A percentile compares a stretch with the other conserved stretches of the same genome.
phyloP scores from a whole-genome alignment of 441 rosid species.

The Kokia cookei region DNA sequence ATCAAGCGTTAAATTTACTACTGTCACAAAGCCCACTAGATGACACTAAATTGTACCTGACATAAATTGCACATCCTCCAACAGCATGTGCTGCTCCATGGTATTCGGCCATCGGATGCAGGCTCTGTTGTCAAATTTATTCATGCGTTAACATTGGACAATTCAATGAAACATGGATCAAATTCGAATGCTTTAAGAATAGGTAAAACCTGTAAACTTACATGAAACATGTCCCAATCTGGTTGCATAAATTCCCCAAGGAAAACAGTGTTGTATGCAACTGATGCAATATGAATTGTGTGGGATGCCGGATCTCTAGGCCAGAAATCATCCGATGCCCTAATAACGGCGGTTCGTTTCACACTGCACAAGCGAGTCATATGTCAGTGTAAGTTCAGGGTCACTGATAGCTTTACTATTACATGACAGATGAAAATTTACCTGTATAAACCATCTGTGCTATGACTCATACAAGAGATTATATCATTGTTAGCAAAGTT shows the following conservation, averaged over 20 bases:
- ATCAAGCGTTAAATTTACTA: background rate
- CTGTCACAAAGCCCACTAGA: background rate
- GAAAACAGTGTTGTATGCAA: slow-evolving; percentile 60
- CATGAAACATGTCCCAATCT: slow-evolving; percentile 79
- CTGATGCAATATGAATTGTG: slow-evolving; percentile 66
- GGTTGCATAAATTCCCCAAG: slow-evolving; percentile 75
- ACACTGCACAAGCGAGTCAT: slow-evolving; percentile 26
- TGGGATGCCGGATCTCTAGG: slow-evolving; percentile 65
- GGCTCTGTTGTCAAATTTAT: slow-evolving; percentile 31
- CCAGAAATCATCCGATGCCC: slow-evolving; percentile 75
- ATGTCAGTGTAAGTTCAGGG: background rate
- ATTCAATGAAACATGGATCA: background rate
- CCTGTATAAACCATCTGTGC: slow-evolving; percentile 67
- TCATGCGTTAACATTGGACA: background rate
- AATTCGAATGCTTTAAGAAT: background rate
- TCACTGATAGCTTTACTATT: background rate
- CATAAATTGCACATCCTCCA: slow-evolving; percentile 62
- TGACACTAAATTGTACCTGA: slow-evolving; percentile 29
- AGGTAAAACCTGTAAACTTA: slow-evolving; percentile 14
- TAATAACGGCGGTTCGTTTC: slow-evolving; percentile 43
- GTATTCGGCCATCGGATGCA: slow-evolving; percentile 66
- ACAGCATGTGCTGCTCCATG: slow-evolving; percentile 66
- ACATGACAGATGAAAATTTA: slow-evolving; percentile 2
- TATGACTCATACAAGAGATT: slow-evolving; percentile 66
- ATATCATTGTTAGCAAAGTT: slow-evolving; percentile 53